Base-by-base conservation (phyloP, 2,329 filamentous ascomycete species). In the Diplocarpon mali region DNA sequence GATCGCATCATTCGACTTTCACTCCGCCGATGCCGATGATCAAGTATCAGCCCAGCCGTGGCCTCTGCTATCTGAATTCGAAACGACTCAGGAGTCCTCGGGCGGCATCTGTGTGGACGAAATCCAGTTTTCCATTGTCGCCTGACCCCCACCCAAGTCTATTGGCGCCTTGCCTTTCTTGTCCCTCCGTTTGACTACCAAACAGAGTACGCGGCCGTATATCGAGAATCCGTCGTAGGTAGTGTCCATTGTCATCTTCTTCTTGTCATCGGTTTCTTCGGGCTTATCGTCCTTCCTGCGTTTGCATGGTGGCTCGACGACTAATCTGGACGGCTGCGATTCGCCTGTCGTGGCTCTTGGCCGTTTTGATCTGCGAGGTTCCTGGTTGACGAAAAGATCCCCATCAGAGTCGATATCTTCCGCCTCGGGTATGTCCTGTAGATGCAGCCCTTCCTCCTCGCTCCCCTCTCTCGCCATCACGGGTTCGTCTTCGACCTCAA, bases 161-260 rank as follows among this genome's bases (percentile, higher is more conserved):
- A 56, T 48, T 36, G 57, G 53, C 40, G 54, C 53, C 53, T 58
- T 64, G 38, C 63, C 62, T 53, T 66, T 72, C 53, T 65, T 69
- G 38, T 80, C 82, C 49, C 83, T 80, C 61, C 83, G 85, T 64
- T 79, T 81, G 58, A 98, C 81, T 8, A 98, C 83, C 47, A 98
- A 72, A 64, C 89, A 96, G 20, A 98, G 70, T 38, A 95, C 87
- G 55, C 87, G 83, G 10, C 92, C 88, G 66, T 95, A 94, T 60
- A 98, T 95, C 57, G 83, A 85, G 66, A 96, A 96, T 8, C 92
- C 90, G 58, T 96, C 88, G 65, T 96, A 98, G 12, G 80, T 81
- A 20, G 90, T 92, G 50, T 83, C 81, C 69, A 95, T 76, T 15
- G 75, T 77, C 56, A 94, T 67, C 64, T 95, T 96, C 69, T 98